Conservation (phyloP, 1,139 yeast species). For the Blastobotrys petasosporus region DNA sequence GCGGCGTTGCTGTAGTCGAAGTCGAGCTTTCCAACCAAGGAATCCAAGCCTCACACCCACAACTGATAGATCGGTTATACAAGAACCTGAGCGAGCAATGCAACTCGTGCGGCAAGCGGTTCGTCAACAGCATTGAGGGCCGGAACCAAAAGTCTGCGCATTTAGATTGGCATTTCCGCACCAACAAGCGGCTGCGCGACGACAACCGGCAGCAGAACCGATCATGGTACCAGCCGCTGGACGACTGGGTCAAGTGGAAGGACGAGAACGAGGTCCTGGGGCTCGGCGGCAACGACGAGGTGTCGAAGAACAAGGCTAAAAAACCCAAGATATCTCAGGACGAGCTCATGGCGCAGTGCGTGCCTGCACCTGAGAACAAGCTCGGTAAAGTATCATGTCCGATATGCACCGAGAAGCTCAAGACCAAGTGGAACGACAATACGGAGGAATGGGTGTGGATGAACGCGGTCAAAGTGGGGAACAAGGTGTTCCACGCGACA, state of each 20-base stretch:
- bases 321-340: conserved; percentile 16
- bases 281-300: conserved; percentile 18
- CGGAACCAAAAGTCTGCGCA: conserved; percentile 53
- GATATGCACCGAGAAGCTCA: conserved; percentile 77
- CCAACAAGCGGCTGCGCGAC: conserved; percentile 69
- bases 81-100: conserved; percentile 72
- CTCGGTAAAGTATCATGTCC: conserved; percentile 73
- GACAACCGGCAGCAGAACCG: conserved; percentile 53
- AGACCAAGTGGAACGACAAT: conserved; percentile 80
- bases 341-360: conserved; percentile 28
- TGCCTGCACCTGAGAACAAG: conserved; percentile 61
- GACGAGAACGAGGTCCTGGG: conserved; percentile 52
- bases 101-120: conserved; percentile 84
- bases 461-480: conserved; percentile 61
- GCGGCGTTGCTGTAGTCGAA: conserved; percentile 12
- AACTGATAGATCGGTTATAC: conserved; percentile 41
- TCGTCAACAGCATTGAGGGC: conserved; percentile 58
- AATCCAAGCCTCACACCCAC: conserved; percentile 30
- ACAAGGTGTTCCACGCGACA: conserved; percentile 67
- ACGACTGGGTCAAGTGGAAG: conserved; percentile 68
- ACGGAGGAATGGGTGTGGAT: conserved; percentile 96
- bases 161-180: conserved; percentile 95
- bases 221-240: conserved; percentile 73
- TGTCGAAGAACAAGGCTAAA: conserved; percentile 13
- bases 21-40: conserved; percentile 29